These are phyloP conservation scores for Phalaenopsis aphrodite DNA, from an alignment of 106 monocot species.

Conservation along the genomic window DNA sequence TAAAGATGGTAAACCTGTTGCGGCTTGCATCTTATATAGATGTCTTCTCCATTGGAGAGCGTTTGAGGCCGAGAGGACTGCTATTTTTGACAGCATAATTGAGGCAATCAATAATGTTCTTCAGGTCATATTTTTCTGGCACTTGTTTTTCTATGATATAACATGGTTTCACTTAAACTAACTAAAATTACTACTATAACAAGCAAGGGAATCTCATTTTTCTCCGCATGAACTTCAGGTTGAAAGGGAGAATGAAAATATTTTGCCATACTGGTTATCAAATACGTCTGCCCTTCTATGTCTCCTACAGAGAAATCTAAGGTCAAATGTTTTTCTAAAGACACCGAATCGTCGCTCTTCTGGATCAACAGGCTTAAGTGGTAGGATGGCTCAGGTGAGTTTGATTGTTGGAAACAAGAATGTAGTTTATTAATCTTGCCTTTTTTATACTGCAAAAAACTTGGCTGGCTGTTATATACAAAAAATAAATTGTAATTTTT, in stretches of 20 bases:
- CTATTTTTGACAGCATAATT: slow-evolving; percentile 78
- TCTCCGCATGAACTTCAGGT: slow-evolving; percentile 33
- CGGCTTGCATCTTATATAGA: slow-evolving; percentile 80
- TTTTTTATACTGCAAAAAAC: background rate
- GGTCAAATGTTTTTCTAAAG: slow-evolving; percentile 66
- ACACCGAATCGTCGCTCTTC: slow-evolving; percentile 58
- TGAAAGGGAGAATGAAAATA: slow-evolving; percentile 35
- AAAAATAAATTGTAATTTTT: background rate
- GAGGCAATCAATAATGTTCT: slow-evolving; percentile 75
- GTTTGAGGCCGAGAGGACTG: slow-evolving; percentile 84
- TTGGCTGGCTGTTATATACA: background rate
- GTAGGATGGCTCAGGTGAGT: slow-evolving; percentile 34
- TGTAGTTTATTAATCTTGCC: slow-evolving; percentile 3
- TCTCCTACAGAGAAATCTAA: slow-evolving; percentile 81
- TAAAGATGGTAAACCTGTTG: slow-evolving; percentile 79
- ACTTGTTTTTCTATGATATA: background rate
- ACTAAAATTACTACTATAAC: background rate
- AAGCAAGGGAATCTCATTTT: slow-evolving; percentile 3
- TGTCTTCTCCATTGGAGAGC: slow-evolving; percentile 72
- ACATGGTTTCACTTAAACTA: background rate
- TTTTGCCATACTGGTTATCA: slow-evolving; percentile 89
- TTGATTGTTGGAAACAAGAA: background rate
- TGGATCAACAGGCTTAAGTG: slow-evolving; percentile 33
- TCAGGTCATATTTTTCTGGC: slow-evolving; percentile 39
- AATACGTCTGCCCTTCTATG: slow-evolving; percentile 85